Percentiles rank a stretch among this genome's conserved stretches.
Evolutionary conservation across 2,329 filamentous ascomycete species (phyloP).

Genomic region (Aspergillus pseudoviridinutans): DNA sequence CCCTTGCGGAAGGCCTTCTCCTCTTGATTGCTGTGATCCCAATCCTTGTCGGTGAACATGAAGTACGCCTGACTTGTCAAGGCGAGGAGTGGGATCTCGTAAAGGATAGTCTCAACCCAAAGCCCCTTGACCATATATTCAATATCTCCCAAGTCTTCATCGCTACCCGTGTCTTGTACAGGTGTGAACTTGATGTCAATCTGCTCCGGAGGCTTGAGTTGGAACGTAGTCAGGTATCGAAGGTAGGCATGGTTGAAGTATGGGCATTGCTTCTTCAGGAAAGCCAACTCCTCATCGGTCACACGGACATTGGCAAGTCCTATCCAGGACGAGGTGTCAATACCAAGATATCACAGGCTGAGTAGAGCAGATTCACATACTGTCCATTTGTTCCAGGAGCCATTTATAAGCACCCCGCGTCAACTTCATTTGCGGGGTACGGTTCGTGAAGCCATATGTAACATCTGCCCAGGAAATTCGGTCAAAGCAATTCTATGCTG

Average conservation of each 20-base stretch:
- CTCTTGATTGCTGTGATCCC: slow-evolving; percentile 82
- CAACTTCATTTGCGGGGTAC: slow-evolving; percentile 89
- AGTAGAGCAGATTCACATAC: slow-evolving; percentile 43
- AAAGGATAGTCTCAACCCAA: slow-evolving; percentile 95
- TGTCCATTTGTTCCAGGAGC: slow-evolving; percentile 78
- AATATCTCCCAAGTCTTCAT: slow-evolving; percentile 68
- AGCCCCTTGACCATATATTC: slow-evolving; percentile 72
- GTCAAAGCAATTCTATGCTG: slow-evolving; percentile 4
- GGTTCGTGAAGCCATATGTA: slow-evolving; percentile 91
- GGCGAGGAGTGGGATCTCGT: slow-evolving; percentile 92
- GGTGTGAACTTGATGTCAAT: slow-evolving; percentile 64
- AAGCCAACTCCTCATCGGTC: slow-evolving; percentile 73
- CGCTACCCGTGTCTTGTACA: slow-evolving; percentile 54
- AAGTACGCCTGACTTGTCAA: slow-evolving; percentile 96
- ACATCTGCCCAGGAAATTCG: slow-evolving; percentile 50
- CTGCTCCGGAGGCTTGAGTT: slow-evolving; percentile 75
- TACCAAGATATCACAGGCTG: not conserved
- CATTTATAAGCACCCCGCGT: slow-evolving; percentile 78
- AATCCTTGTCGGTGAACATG: slow-evolving; percentile 90
- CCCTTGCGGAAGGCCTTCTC: slow-evolving; percentile 83
- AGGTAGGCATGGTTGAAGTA: slow-evolving; percentile 79
- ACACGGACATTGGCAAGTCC: slow-evolving; percentile 79
- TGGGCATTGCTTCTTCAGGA: slow-evolving; percentile 71
- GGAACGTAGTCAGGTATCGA: slow-evolving; percentile 75
- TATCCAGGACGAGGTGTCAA: slow-evolving; percentile 33